phyloP scores from a whole-genome alignment of 805 yeast genomes.

The Wickerhamomyces pijperi region DNA sequence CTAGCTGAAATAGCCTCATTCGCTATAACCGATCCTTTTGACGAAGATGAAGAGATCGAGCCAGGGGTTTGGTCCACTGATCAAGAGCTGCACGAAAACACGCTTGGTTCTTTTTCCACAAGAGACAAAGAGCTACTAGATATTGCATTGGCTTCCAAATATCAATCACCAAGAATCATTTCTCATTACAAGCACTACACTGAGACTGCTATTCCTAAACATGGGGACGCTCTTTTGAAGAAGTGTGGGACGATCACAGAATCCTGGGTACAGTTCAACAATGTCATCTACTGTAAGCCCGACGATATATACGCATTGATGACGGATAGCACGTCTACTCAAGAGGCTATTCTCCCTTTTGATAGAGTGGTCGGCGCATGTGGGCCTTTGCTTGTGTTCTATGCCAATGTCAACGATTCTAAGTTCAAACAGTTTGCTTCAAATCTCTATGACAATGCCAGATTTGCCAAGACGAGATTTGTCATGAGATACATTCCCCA shows the following conservation, averaged over 20 bases:
- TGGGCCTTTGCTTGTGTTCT: slow-evolving; percentile 48
- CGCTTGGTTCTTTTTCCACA: slow-evolving; percentile 10
- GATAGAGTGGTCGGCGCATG: slow-evolving; percentile 57
- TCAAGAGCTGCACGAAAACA: slow-evolving; percentile 10
- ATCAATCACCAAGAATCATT: slow-evolving; percentile 50
- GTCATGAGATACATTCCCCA: slow-evolving; percentile 62
- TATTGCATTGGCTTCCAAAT: slow-evolving; percentile 23
- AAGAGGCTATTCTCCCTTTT: slow-evolving; percentile 23
- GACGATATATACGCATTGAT: slow-evolving; percentile 75
- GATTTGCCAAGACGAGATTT: slow-evolving; percentile 55
- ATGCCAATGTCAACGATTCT: slow-evolving; percentile 48
- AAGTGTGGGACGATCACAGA: slow-evolving; percentile 16
- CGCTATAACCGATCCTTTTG: slow-evolving; percentile 2
- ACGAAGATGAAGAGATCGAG: slow-evolving; percentile 3
- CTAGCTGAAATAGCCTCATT: slow-evolving; percentile 7
- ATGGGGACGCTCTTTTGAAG: slow-evolving; percentile 11
- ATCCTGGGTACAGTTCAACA: slow-evolving; percentile 43
- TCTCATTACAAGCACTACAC: slow-evolving; percentile 49
- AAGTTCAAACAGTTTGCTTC: slow-evolving; percentile 46
- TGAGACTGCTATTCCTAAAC: slow-evolving; percentile 20
- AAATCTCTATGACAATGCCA: slow-evolving; percentile 48
- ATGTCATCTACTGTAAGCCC: slow-evolving; percentile 46
- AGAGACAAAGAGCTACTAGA: slow-evolving; percentile 13
- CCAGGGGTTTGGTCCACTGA: slow-evolving; percentile 4
- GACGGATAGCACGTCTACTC: slow-evolving; percentile 23